phyloP scores from a whole-genome alignment of 495 filamentous ascomycete species.

The Tuber borchii region DNA sequence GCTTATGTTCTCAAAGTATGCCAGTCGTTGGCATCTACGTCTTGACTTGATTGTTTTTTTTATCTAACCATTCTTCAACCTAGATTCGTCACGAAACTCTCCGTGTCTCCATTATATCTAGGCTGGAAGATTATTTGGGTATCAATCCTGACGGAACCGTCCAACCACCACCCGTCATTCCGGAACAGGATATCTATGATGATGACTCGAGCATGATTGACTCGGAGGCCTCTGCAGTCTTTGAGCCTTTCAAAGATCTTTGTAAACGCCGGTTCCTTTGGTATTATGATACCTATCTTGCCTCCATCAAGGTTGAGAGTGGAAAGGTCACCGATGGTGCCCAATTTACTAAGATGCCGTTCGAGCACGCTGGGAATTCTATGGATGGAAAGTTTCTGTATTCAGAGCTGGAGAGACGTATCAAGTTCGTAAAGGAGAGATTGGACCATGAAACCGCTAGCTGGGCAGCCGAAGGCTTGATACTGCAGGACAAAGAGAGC shows the following conservation, averaged over 20 bases:
- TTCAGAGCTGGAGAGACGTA: constrained; percentile 59
- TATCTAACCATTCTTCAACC: not conserved
- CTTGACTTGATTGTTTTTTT: not conserved
- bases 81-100: constrained; percentile 90
- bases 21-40: not conserved
- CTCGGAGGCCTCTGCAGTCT: constrained; percentile 51
- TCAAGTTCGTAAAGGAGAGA: constrained; percentile 57
- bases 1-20: constrained; percentile 79
- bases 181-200: constrained; percentile 51
- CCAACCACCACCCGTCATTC: constrained; percentile 39
- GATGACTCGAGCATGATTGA: constrained; percentile 50
- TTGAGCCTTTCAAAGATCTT: constrained; percentile 80
- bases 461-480: constrained; percentile 66
- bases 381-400: constrained; percentile 92
- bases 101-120: constrained; percentile 75
- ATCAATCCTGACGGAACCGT: constrained; percentile 53
- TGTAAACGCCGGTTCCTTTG: constrained; percentile 90
- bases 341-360: constrained; percentile 70
- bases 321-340: constrained; percentile 54
- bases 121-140: constrained; percentile 70
- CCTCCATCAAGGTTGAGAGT: constrained; percentile 59
- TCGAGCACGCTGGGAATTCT: constrained; percentile 67
- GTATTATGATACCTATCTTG: constrained; percentile 85
- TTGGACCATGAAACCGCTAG: constrained; percentile 64
- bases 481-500: constrained; percentile 57